Evolutionary conservation across 176 grass and related monocot genomes (phyloP).

Genomic region (Alopecurus myosuroides): DNA sequence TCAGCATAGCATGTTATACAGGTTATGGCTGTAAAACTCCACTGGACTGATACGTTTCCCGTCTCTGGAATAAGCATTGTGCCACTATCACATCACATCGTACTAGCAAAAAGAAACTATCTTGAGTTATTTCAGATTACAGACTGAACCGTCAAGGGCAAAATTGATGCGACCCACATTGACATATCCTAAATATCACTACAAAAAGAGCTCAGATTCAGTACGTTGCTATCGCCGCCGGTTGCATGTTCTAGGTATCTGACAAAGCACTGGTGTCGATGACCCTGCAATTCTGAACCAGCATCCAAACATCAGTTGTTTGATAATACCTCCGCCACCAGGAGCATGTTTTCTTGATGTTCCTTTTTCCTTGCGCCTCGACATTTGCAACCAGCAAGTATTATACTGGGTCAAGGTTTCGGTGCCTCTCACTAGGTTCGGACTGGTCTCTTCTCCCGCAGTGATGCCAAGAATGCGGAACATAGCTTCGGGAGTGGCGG

Average conservation of each 20-base stretch:
- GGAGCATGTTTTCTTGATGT: background rate
- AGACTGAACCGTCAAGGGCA: too few relatives aligned
- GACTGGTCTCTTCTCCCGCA: slow-evolving; percentile 54
- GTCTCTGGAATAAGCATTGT: too few relatives aligned
- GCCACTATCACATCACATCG: too few relatives aligned
- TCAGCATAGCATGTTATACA: too few relatives aligned
- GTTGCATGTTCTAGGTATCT: background rate
- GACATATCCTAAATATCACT: background rate
- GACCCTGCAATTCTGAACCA: background rate
- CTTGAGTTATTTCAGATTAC: too few relatives aligned
- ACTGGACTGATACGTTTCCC: too few relatives aligned
- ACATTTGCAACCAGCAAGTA: background rate
- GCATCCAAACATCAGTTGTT: background rate
- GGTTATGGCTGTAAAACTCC: too few relatives aligned
- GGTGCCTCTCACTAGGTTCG: slow-evolving; percentile 7
- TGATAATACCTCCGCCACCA: too few relatives aligned
- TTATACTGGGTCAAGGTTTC: background rate
- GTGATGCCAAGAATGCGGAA: slow-evolving; percentile 57
- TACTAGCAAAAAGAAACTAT: too few relatives aligned
- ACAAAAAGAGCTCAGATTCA: background rate
- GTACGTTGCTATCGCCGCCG: background rate
- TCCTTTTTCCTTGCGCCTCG: background rate
- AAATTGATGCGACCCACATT: background rate
- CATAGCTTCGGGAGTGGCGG: slow-evolving; percentile 69
- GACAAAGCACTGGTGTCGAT: background rate